phyloP scores from a whole-genome alignment of 164 flowering plant species.

The Vitis riparia region DNA sequence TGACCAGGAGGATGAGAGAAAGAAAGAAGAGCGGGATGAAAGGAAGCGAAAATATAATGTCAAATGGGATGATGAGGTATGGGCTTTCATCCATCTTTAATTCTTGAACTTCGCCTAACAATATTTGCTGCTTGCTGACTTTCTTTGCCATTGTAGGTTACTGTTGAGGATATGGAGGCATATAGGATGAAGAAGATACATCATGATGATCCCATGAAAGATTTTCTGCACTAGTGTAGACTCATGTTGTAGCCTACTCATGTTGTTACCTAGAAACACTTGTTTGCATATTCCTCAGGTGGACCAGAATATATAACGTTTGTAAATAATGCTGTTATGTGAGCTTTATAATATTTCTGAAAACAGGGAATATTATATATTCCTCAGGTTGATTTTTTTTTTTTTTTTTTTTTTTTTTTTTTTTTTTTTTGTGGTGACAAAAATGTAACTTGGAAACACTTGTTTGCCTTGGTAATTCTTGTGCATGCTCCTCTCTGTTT shows the following conservation, averaged over 20 bases:
- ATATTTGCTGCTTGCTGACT: neutral
- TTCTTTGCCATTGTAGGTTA: constrained; percentile 43
- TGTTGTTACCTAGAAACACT: neutral
- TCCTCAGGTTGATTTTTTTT: too few relatives aligned
- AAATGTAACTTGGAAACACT: too few relatives aligned
- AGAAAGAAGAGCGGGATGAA: constrained; percentile 80
- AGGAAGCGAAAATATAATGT: constrained; percentile 88
- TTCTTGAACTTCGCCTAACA: neutral
- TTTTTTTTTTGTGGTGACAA: too few relatives aligned
- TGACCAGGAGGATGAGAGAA: constrained; percentile 80
- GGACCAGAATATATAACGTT: too few relatives aligned
- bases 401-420: too few relatives aligned
- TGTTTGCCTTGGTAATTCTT: too few relatives aligned
- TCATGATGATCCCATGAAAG: constrained; percentile 86
- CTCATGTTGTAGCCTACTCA: neutral
- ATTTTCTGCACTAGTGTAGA: constrained; percentile 48
- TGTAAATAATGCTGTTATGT: too few relatives aligned
- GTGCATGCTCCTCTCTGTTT: too few relatives aligned
- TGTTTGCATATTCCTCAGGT: too few relatives aligned
- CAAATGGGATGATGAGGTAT: constrained; percentile 76
- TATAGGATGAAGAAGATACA: constrained; percentile 68
- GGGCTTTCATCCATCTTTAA: neutral
- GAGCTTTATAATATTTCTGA: too few relatives aligned
- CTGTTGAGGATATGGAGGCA: constrained; percentile 86
- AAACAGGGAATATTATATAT: too few relatives aligned